Conservation (phyloP, 345 rosid genomes). For the Hibiscus mutabilis region DNA sequence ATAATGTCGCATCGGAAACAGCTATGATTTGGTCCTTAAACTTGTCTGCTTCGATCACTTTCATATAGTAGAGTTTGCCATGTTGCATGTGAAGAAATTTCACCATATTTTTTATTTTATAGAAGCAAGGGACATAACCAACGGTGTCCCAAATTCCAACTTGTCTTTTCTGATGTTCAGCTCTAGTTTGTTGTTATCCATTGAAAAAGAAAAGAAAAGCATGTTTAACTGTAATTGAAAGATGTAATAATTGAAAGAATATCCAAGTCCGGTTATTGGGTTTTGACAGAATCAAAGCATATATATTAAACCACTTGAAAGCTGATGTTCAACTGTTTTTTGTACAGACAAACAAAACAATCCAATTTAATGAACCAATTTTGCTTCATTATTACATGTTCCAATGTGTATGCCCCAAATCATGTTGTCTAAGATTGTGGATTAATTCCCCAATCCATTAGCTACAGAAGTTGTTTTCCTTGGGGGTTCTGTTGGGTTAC, state of each 20-base stretch:
- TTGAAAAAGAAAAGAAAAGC: not conserved
- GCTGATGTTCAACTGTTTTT: not conserved
- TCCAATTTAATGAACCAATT: not conserved
- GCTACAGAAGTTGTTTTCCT: too few relatives aligned
- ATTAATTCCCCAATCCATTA: too few relatives aligned
- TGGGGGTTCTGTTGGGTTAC: too few relatives aligned
- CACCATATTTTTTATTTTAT: not conserved
- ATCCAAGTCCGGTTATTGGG: not conserved
- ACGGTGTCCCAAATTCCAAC: not conserved
- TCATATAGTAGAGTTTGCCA: not conserved
- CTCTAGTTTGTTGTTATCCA: not conserved
- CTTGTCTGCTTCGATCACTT: not conserved
- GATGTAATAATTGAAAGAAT: not conserved
- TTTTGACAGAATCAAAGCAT: not conserved
- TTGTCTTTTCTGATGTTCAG: slow-evolving; percentile 4
- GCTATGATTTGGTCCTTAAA: not conserved
- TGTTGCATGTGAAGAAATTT: not conserved
- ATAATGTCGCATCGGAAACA: not conserved
- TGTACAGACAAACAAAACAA: not conserved
- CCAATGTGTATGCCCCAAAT: too few relatives aligned
- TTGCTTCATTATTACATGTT: slow-evolving; percentile 30
- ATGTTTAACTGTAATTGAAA: not conserved
- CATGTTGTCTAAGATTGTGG: too few relatives aligned
- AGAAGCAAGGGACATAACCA: not conserved
- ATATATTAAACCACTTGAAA: not conserved